Conservation (phyloP, 495 filamentous ascomycete genomes). For the Penicillium mononematosum region DNA sequence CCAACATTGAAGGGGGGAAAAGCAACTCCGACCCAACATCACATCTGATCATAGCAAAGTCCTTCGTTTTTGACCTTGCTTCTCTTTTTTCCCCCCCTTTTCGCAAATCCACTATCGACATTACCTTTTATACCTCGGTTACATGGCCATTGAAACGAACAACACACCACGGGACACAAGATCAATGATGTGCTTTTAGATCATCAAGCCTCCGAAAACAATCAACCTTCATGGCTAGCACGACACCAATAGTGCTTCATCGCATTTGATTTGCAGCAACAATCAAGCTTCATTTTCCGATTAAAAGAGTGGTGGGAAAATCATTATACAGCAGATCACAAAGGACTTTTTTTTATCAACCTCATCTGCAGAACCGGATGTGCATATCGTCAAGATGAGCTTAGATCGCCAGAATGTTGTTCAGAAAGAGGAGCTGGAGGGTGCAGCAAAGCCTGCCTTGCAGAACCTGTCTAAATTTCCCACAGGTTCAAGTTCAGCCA, state of each 20-base stretch:
- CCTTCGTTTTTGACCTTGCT: background rate
- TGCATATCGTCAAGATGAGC: constrained; percentile 35
- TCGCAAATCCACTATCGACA: background rate
- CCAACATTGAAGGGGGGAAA: background rate
- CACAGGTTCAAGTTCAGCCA: constrained; percentile 19
- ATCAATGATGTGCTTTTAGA: constrained; percentile 28
- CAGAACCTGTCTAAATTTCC: constrained; percentile 28
- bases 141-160: background rate
- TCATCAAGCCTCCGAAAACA: constrained; percentile 8
- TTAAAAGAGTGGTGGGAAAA: background rate
- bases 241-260: constrained; percentile 10
- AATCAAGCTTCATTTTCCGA: background rate
- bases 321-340: background rate
- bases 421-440: constrained; percentile 24
- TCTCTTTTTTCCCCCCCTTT: background rate
- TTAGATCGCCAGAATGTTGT: constrained; percentile 36
- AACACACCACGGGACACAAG: constrained; percentile 1
- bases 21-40: background rate
- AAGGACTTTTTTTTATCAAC: background rate
- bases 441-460: constrained; percentile 19
- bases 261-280: constrained; percentile 1
- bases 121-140: background rate
- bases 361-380: constrained; percentile 1
- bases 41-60: background rate
- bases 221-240: constrained; percentile 29